Conservation (phyloP, 2,329 filamentous ascomycete genomes). For the Nannizziopsis barbatae region DNA sequence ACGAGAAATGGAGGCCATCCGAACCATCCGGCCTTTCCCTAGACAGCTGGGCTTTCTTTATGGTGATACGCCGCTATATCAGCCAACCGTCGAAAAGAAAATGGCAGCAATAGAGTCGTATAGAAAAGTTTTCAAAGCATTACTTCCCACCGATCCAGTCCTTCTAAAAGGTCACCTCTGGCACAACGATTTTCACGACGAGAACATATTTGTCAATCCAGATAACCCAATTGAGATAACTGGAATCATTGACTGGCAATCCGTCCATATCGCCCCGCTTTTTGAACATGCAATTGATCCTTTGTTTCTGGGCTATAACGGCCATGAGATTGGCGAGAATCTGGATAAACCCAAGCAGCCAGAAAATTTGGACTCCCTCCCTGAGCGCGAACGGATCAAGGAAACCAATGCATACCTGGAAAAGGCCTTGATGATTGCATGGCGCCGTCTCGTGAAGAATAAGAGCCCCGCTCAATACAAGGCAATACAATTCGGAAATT, state of each 20-base stretch:
- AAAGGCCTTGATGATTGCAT: slow-evolving; percentile 12
- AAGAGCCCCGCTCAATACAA: slow-evolving; percentile 11
- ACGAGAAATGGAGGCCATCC: slow-evolving; percentile 26
- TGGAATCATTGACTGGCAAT: slow-evolving; percentile 27
- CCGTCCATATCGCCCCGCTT: slow-evolving; percentile 22
- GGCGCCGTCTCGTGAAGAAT: slow-evolving; percentile 11
- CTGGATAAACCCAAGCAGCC: slow-evolving; percentile 15
- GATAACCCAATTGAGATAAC: slow-evolving; percentile 18
- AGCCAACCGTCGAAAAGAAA: slow-evolving; percentile 19
- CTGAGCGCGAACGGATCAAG: not conserved
- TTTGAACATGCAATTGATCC: slow-evolving; percentile 22
- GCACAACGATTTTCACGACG: slow-evolving; percentile 24
- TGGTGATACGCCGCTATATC: slow-evolving; percentile 17
- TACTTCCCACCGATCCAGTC: slow-evolving; percentile 1
- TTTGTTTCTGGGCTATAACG: slow-evolving; percentile 21
- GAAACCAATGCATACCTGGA: not conserved
- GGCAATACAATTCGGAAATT: slow-evolving; percentile 7
- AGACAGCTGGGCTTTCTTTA: slow-evolving; percentile 14
- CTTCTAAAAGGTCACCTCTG: slow-evolving; percentile 20
- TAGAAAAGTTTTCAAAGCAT: slow-evolving; percentile 6
- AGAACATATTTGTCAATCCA: slow-evolving; percentile 27
- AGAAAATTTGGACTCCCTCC: slow-evolving; percentile 1
- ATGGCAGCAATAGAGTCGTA: slow-evolving; percentile 20
- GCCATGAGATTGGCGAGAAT: slow-evolving; percentile 22
- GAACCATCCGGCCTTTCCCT: slow-evolving; percentile 19